Base-by-base conservation (phyloP, 1,284 basidiomycete genomes). In the Pseudozyma hubeiensis region DNA sequence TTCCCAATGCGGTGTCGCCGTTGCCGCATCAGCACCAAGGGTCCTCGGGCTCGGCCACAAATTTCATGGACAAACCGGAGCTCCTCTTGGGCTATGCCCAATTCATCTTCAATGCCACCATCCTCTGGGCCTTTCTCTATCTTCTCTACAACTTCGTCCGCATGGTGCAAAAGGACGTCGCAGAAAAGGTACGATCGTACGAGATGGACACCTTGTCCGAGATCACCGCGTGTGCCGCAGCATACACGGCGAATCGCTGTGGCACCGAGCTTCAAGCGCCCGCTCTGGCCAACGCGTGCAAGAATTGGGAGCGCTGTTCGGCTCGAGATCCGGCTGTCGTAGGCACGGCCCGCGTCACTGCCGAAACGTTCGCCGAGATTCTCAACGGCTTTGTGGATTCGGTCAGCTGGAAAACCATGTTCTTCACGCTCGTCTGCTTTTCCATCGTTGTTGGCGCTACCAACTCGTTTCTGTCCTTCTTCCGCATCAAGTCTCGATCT, bases 311-410 rank as follows among this genome's bases (percentile, higher is more conserved):
- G 81, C 90, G 90, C n/a, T 99, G 96, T 85, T 97, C 97, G 92
- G 90, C 91, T 84, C 91, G 93, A 59, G 94, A 97, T 86, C 94
- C 94, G 46, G 91, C 91, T 30, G 90, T 91, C 39, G 90, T 97
- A 24, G 94, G 94, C 0, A 91, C 93, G 52, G 92, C 94, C 58
- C 90, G 90, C 73, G 92, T 98, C 75, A 91, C 92, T 47, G 94
- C 96, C 55, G 94, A 98, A 87, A 91, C 96, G 50, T 91, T 98
- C 84, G 96, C 93, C 50, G 95, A 97, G 79, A 92, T 97, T 40
- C 90, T 97, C 78, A 97, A 98, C 84, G 90, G 93, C 8, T 99
- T 99, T 84, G 92, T 98, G 33, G 96, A 98, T 83, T 91, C 92
- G 45, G 95, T 98, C 83, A 94, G 91, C 85, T 97, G 94, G 93